Conservation (phyloP, 2,329 filamentous ascomycete genomes). For the Didymella pinodella region DNA sequence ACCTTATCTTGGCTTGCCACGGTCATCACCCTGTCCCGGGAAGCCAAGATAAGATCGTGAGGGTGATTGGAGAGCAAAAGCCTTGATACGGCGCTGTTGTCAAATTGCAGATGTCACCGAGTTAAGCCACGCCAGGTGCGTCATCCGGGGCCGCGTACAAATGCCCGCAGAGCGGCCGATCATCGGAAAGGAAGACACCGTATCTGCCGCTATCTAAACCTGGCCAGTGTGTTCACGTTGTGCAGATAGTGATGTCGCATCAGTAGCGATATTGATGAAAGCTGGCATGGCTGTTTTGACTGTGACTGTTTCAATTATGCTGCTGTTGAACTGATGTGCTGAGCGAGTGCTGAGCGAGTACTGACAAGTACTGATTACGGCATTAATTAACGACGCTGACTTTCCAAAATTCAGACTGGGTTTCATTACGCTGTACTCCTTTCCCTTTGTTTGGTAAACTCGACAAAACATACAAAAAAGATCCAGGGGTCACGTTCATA, state of each 20-base stretch:
- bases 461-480: not conserved
- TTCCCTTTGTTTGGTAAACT: not conserved
- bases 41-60: not conserved
- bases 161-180: slow-evolving; percentile 17
- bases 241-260: not conserved
- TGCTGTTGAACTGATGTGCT: not conserved
- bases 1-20: not conserved
- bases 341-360: not conserved
- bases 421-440: not conserved
- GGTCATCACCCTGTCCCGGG: not conserved
- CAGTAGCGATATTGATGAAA: too few species aligned
- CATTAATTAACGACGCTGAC: not conserved
- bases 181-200: slow-evolving; percentile 19
- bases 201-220: slow-evolving; percentile 14
- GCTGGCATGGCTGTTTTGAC: not conserved
- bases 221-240: not conserved
- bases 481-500: not conserved
- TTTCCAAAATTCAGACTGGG: not conserved
- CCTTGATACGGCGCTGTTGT: slow-evolving; percentile 15
- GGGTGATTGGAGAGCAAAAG: slow-evolving; percentile 7
- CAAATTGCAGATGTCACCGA: slow-evolving; percentile 25
- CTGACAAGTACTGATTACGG: not conserved
- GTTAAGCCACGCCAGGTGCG: slow-evolving; percentile 18
- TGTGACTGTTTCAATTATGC: slow-evolving; percentile 1
- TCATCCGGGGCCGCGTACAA: slow-evolving; percentile 16